phyloP scores from a whole-genome alignment of 805 yeast species.

The Kodamaea laetipori region DNA sequence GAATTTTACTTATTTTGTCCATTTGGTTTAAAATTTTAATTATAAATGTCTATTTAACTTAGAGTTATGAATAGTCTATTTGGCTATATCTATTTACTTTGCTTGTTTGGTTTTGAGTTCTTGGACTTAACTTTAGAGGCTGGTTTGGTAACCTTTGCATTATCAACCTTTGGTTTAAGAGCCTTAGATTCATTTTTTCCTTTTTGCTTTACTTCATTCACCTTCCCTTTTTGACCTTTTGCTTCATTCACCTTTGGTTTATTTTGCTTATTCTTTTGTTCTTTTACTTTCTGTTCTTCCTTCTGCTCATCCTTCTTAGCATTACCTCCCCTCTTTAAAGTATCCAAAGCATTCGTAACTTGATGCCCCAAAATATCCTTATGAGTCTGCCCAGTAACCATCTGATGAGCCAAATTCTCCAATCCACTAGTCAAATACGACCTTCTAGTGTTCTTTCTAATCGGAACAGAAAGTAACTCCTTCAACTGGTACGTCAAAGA shows the following conservation, averaged over 20 bases:
- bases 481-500: conserved; percentile 53
- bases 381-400: conserved; percentile 63
- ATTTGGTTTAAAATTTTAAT: too few species aligned
- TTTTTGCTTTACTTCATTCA: neutral
- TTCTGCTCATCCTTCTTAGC: conserved; percentile 6
- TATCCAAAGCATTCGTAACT: conserved; percentile 66
- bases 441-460: conserved; percentile 64
- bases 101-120: too few species aligned
- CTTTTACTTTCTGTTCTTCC: conserved; percentile 3
- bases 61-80: too few species aligned
- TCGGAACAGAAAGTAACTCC: conserved; percentile 51
- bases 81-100: too few species aligned
- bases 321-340: conserved; percentile 34
- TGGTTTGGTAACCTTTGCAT: neutral
- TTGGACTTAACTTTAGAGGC: neutral
- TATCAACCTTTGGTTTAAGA: neutral
- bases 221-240: neutral
- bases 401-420: conserved; percentile 72
- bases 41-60: too few species aligned
- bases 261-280: conserved; percentile 16
- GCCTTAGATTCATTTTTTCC: neutral
- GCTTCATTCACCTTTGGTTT: neutral
- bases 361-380: conserved; percentile 68
- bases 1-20: too few species aligned
- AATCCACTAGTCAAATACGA: conserved; percentile 81